Percentiles rank a stretch among this genome's conserved stretches.
phyloP scores from a whole-genome alignment of 2,329 filamentous ascomycete genomes.

The Blastomyces percursus region DNA sequence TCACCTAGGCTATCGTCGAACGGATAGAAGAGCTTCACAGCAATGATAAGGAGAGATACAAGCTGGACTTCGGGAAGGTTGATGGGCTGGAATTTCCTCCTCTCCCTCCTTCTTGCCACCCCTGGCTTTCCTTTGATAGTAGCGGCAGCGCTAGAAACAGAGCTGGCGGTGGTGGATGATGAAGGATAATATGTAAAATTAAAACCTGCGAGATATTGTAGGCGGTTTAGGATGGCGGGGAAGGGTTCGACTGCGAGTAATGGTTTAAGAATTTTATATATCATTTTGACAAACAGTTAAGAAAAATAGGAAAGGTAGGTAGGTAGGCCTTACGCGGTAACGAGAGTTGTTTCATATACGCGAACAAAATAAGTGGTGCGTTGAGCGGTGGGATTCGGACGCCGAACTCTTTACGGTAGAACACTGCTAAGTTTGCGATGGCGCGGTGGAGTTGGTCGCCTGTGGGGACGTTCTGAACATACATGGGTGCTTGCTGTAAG shows the following conservation, averaged over 20 bases:
- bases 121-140: background rate
- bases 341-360: slow-evolving; percentile 59
- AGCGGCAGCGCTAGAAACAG: slow-evolving; percentile 8
- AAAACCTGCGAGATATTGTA: slow-evolving; percentile 40
- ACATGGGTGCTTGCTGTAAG: slow-evolving; percentile 16
- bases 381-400: slow-evolving; percentile 66
- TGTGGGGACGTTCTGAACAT: slow-evolving; percentile 30
- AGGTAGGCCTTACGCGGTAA: slow-evolving; percentile 52
- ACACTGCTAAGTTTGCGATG: slow-evolving; percentile 50
- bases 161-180: too few relatives aligned
- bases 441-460: slow-evolving; percentile 52
- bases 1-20: slow-evolving; percentile 44
- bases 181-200: slow-evolving; percentile 46
- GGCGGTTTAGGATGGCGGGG: slow-evolving; percentile 44
- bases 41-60: slow-evolving; percentile 58
- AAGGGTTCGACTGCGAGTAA: slow-evolving; percentile 23
- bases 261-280: slow-evolving; percentile 7
- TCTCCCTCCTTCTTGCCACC: background rate
- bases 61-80: slow-evolving; percentile 66
- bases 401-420: slow-evolving; percentile 57
- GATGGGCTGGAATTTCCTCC: slow-evolving; percentile 29
- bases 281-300: background rate
- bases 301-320: background rate
- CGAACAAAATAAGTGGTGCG: slow-evolving; percentile 53
- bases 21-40: slow-evolving; percentile 69